Evolutionary conservation across 192 early-diverging fungal genomes (phyloP).

Genomic region (Phlyctochytrium arcticum): DNA sequence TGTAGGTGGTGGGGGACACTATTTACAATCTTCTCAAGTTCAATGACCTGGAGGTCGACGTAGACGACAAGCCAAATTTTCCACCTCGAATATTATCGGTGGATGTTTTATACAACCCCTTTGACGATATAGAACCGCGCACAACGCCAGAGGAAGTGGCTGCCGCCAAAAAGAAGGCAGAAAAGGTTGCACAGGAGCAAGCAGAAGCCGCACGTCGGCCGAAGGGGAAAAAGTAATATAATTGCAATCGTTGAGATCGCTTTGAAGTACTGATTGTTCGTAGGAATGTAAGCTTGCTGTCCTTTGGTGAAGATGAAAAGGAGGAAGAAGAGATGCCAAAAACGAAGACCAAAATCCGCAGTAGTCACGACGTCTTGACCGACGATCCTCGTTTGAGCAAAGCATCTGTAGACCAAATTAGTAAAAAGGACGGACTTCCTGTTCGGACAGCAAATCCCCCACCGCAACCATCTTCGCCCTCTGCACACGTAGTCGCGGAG

Average conservation of each 20-base stretch:
- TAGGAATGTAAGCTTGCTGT: slow-evolving; percentile 74
- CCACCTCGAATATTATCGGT: slow-evolving; percentile 62
- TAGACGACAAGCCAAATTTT: slow-evolving; percentile 73
- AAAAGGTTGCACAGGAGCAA: not conserved
- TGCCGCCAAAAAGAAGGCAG: slow-evolving; percentile 17
- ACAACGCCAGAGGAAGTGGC: slow-evolving; percentile 48
- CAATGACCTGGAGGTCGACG: slow-evolving; percentile 73
- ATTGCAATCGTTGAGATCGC: slow-evolving; percentile 1
- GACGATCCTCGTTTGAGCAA: slow-evolving; percentile 36
- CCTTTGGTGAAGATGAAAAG: slow-evolving; percentile 82
- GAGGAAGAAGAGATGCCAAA: slow-evolving; percentile 57
- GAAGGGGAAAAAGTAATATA: slow-evolving; percentile 59
- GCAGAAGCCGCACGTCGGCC: slow-evolving; percentile 32
- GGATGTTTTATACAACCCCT: slow-evolving; percentile 80
- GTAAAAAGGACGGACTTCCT: not conserved
- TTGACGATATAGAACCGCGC: slow-evolving; percentile 85
- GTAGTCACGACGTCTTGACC: slow-evolving; percentile 72
- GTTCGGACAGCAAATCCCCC: too few relatives aligned
- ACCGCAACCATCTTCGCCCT: too few relatives aligned
- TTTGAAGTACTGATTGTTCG: not conserved
- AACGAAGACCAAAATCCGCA: slow-evolving; percentile 51
- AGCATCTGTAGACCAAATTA: slow-evolving; percentile 10
- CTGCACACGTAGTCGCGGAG: too few relatives aligned
- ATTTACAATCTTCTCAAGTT: slow-evolving; percentile 89
- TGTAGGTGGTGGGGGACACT: slow-evolving; percentile 79